phyloP scores from a whole-genome alignment of 2,329 filamentous ascomycete genomes.

The Karstenula rhodostoma region DNA sequence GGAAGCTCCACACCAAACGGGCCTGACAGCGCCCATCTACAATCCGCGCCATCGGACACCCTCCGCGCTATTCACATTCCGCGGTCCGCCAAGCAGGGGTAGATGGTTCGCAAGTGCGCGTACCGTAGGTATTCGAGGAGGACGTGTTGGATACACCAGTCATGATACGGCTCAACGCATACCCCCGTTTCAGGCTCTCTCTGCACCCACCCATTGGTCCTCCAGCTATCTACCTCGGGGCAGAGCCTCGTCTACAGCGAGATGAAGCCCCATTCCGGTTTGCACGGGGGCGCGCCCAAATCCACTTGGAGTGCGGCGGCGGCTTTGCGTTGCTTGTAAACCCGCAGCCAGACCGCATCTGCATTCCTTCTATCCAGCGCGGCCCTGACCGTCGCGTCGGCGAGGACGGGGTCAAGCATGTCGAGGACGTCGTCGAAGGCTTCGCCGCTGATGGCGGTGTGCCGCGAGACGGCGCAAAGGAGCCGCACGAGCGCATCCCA shows the following conservation, averaged over 20 bases:
- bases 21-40: background rate
- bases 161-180: too few relatives aligned
- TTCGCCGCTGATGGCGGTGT: slow-evolving; percentile 71
- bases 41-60: background rate
- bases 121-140: too few relatives aligned
- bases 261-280: background rate
- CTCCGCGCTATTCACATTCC: background rate
- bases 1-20: background rate
- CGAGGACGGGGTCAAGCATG: slow-evolving; percentile 59
- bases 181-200: too few relatives aligned
- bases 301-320: background rate
- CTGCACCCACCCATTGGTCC: too few relatives aligned
- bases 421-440: slow-evolving; percentile 76
- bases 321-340: slow-evolving; percentile 29
- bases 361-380: slow-evolving; percentile 71
- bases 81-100: background rate
- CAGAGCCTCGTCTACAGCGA: background rate
- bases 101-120: too few relatives aligned
- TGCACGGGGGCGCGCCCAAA: background rate
- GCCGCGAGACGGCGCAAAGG: slow-evolving; percentile 66
- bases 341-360: slow-evolving; percentile 77
- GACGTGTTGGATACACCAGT: too few relatives aligned
- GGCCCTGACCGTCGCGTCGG: slow-evolving; percentile 58
- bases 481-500: slow-evolving; percentile 70
- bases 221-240: too few relatives aligned